A percentile compares a stretch with the other conserved stretches of the same genome.
These are phyloP conservation scores for Nematodospora anomalae DNA, from an alignment of 1,139 yeast species.

Conservation along the genomic window DNA sequence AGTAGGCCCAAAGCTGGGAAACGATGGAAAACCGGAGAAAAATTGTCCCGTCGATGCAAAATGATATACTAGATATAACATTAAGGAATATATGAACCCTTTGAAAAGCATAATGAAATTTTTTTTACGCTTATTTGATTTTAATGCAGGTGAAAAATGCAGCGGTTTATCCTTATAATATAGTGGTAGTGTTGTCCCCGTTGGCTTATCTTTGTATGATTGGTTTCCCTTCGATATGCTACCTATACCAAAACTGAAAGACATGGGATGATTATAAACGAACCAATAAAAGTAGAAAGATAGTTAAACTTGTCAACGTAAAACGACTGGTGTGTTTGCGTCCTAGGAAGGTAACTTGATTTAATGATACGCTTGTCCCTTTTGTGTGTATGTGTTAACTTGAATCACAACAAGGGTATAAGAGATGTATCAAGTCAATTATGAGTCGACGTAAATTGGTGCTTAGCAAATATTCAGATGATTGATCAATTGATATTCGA, in stretches of 20 bases:
- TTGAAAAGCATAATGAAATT: conserved; percentile 41
- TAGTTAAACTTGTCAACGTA: too few species aligned
- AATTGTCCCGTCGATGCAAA: conserved; percentile 6
- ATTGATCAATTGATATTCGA: too few species aligned
- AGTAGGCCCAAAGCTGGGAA: conserved; percentile 7
- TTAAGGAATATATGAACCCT: conserved; percentile 40
- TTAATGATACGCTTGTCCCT: too few species aligned
- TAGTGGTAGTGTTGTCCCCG: conserved; percentile 24
- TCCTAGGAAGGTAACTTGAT: too few species aligned
- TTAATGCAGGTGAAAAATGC: conserved; percentile 12
- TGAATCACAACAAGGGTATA: too few species aligned
- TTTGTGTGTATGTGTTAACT: too few species aligned
- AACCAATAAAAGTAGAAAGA: too few species aligned
- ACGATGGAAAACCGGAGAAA: conserved; percentile 1
- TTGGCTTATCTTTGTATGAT: conserved; percentile 16
- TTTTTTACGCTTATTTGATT: conserved; percentile 9
- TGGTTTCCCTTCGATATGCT: conserved; percentile 14
- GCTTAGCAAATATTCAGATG: too few species aligned
- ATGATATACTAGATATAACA: conserved; percentile 39
- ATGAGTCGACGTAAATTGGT: too few species aligned
- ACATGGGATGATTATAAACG: conserved; percentile 13
- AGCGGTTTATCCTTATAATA: conserved; percentile 33
- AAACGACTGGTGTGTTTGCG: too few species aligned
- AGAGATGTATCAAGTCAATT: too few species aligned
- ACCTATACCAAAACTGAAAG: conserved; percentile 14